Conservation (phyloP, 441 rosid species). For the Populus trichocarpa region DNA sequence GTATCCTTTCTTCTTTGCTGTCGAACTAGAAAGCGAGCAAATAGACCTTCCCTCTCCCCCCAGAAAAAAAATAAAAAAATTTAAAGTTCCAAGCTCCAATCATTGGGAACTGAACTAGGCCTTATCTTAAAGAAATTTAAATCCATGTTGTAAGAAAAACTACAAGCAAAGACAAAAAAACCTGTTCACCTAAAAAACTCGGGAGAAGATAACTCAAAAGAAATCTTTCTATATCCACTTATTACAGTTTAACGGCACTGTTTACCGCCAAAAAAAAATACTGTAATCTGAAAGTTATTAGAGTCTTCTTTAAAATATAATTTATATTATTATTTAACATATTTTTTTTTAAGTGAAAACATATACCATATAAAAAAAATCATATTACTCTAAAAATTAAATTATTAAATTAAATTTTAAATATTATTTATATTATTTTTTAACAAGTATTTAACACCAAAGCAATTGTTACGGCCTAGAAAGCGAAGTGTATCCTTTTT, state of each 20-base stretch:
- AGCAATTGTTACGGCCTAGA: slow-evolving; percentile 5
- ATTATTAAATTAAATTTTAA: too few relatives aligned
- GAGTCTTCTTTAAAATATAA: too few relatives aligned
- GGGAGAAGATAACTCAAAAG: background rate
- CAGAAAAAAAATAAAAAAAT: too few relatives aligned
- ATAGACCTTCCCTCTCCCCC: too few relatives aligned
- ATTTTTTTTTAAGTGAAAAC: too few relatives aligned
- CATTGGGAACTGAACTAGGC: background rate
- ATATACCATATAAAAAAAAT: too few relatives aligned
- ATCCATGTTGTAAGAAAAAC: background rate
- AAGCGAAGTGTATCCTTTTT: slow-evolving; percentile 2
- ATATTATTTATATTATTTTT: too few relatives aligned
- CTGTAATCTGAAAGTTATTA: background rate
- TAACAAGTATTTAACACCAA: too few relatives aligned
- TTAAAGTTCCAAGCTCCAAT: background rate
- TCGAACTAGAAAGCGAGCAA: too few relatives aligned
- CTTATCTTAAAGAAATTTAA: slow-evolving; percentile 10
- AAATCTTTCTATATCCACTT: slow-evolving; percentile 1
- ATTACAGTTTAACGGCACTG: slow-evolving; percentile 15
- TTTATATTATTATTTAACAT: too few relatives aligned
- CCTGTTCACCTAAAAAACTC: background rate
- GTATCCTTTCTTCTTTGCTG: background rate
- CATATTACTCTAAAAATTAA: too few relatives aligned
- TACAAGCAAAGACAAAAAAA: too few relatives aligned
- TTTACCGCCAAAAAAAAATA: slow-evolving; percentile 21